Evolutionary conservation across 139 green algal genomes (phyloP), one percentile per base, ranked within the genome.

Genomic region (Asterochloris erici): DNA sequence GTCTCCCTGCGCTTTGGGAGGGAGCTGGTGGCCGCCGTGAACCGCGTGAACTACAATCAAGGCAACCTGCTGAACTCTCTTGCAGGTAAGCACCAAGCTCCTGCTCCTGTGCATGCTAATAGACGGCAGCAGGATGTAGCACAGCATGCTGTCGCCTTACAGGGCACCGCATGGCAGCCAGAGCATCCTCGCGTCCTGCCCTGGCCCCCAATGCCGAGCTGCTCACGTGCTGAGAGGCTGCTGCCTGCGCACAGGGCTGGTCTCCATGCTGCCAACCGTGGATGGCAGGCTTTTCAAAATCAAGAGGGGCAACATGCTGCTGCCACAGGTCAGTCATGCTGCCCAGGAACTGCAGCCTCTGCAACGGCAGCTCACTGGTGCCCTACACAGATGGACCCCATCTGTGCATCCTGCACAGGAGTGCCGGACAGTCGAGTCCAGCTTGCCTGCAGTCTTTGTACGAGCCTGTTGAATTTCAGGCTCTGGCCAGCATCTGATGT

Each of bases 41-140:
- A 91, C 74, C 79, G 85, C 10, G 80, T 87, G 71, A 92, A 94
- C 84, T 95, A 93, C 90, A 94, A 95, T 74, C 91, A 94, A 80
- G 23, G 47, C 81, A 94, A 90, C 73, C 23, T 71, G 16, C 54
- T 95, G 11, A 95, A 95, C 62, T 91, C 91, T 0, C 70, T 95
- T 66, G 91, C 91, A 61, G 89, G 90, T 88, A 73, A 29, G 81
- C 15, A 23, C n/a, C 62, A 66, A n/a, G 10, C 61, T 54, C 38
- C 38, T 54, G 2, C 38, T 54, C 38, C 26, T 79, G 24, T 70
- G 38, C 47, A n/a, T 81, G 54, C 68, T 73, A 10, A 9, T 73
- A 24, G 4, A 9, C 68, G 2, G 12, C 73, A 47, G 73, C 73
- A 64, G 16, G 28, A 64, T 9, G 19, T 0, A 47, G 16, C 16